Conservation (phyloP, 108 stramenopile genomes). For the Cyclostephanos tholiformis region DNA sequence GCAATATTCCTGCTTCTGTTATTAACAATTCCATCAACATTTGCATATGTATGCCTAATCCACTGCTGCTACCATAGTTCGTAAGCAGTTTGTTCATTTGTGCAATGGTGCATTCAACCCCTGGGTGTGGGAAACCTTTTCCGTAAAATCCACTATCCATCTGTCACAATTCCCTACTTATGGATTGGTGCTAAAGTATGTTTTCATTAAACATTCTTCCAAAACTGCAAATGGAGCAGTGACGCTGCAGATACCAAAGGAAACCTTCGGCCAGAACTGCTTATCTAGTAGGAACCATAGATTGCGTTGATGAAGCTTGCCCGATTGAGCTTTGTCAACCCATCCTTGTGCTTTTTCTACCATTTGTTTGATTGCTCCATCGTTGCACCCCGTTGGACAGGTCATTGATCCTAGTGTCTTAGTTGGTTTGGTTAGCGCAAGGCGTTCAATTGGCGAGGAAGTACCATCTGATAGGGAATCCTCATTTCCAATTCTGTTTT, state of each 20-base stretch:
- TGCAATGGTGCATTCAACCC: not conserved
- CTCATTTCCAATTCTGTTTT: no score
- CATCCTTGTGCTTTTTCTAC: slow-evolving; percentile 18
- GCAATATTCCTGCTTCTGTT: not conserved
- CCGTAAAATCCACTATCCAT: slow-evolving; percentile 15
- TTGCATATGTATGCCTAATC: not conserved
- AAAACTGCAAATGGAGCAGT: not conserved
- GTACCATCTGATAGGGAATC: slow-evolving; percentile 1
- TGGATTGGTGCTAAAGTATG: not conserved
- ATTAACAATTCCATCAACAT: slow-evolving; percentile 1
- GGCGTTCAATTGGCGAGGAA: not conserved
- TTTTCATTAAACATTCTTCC: not conserved
- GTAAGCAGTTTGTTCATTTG: slow-evolving; percentile 12
- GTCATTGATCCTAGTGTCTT: slow-evolving; percentile 23
- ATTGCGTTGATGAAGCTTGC: slow-evolving; percentile 6
- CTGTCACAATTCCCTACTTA: not conserved
- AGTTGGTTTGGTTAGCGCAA: not conserved
- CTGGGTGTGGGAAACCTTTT: slow-evolving; percentile 1
- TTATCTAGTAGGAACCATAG: slow-evolving; percentile 6
- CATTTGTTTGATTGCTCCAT: not conserved
- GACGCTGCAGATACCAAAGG: slow-evolving; percentile 12
- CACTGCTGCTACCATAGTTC: slow-evolving; percentile 10
- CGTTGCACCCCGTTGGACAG: not conserved
- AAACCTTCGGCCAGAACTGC: slow-evolving; percentile 23
- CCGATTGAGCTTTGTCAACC: slow-evolving; percentile 9